Conservation (phyloP, 495 filamentous ascomycete species). For the Neurospora tetraspora region DNA sequence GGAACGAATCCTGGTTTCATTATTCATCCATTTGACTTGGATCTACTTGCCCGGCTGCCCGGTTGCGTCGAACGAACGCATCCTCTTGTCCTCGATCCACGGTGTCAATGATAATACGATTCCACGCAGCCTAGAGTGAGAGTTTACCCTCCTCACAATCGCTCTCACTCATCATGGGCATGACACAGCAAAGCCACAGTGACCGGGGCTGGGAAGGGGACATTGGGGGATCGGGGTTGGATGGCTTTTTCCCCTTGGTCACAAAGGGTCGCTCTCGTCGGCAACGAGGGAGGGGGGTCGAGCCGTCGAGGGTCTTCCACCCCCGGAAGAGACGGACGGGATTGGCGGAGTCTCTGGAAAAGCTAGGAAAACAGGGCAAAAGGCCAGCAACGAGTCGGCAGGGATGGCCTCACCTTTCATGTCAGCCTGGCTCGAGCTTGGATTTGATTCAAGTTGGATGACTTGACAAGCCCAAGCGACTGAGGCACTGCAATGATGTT, state of each 20-base stretch:
- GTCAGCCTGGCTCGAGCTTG: background rate
- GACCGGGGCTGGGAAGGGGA: background rate
- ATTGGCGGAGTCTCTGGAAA: background rate
- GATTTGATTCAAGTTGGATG: background rate
- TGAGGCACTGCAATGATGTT: background rate
- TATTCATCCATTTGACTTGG: background rate
- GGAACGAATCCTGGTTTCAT: background rate
- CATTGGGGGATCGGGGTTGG: background rate
- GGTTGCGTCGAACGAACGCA: background rate
- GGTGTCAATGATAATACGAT: background rate
- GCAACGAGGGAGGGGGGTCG: background rate
- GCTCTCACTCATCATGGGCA: background rate
- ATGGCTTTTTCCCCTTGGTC: background rate
- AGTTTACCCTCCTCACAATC: background rate
- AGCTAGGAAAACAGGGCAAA: background rate
- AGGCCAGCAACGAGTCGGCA: background rate
- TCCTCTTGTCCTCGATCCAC: background rate
- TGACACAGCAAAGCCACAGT: background rate
- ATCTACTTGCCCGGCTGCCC: background rate
- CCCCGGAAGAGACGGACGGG: background rate
- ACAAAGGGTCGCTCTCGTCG: background rate
- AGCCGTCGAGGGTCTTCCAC: background rate
- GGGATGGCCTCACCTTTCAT: background rate
- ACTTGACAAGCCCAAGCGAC: background rate
- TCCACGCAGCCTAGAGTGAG: background rate